These are phyloP conservation scores for Pestalotiopsis fici DNA, from an alignment of 2,329 filamentous ascomycete genomes.

Conservation along the genomic window DNA sequence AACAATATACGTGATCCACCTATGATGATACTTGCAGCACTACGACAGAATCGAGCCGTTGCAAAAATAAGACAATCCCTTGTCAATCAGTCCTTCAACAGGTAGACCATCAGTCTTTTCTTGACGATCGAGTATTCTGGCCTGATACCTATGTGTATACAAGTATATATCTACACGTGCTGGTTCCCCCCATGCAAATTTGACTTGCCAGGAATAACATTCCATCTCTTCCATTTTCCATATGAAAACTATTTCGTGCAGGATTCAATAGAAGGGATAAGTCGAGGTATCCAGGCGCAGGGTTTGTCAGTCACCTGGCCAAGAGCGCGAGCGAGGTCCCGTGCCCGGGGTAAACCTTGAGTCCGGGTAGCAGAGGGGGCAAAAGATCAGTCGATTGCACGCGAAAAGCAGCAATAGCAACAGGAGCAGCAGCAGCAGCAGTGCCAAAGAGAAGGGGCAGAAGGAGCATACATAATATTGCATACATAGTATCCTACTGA, in stretches of 20 bases:
- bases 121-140: not conserved
- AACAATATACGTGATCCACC: not conserved
- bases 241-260: not conserved
- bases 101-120: not conserved
- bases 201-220: not conserved
- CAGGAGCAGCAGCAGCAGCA: not conserved
- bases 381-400: constrained; percentile 6
- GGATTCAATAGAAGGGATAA: not conserved
- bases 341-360: constrained; percentile 3
- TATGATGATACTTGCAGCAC: not conserved
- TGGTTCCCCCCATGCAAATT: not conserved
- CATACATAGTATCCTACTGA: too few relatives aligned
- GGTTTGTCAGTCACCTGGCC: not conserved
- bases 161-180: not conserved
- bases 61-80: not conserved
- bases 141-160: not conserved
- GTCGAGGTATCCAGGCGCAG: not conserved
- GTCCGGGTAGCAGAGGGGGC: not conserved
- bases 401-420: not conserved
- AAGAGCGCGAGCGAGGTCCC: not conserved
- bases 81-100: not conserved
- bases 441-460: not conserved
- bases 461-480: not conserved
- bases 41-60: not conserved
- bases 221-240: not conserved